A percentile compares a stretch with the other conserved stretches of the same genome.
Conservation (phyloP, 495 filamentous ascomycete species). For the Xanthoparmelia taractica region DNA sequence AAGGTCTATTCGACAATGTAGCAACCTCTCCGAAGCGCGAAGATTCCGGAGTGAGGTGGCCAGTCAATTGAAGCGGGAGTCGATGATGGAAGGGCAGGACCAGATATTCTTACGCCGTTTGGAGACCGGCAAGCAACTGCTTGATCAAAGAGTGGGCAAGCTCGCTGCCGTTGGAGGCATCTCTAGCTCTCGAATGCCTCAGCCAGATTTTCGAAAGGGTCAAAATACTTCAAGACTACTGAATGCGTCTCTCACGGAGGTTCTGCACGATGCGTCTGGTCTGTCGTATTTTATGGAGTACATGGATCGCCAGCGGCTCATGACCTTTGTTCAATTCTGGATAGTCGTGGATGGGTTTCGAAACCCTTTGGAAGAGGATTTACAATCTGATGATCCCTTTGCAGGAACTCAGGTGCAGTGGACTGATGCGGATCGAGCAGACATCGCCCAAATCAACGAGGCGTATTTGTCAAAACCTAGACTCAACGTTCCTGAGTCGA, state of each 20-base stretch:
- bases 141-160: constrained; percentile 83
- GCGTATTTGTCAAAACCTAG: constrained; percentile 78
- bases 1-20: constrained; percentile 76
- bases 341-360: constrained; percentile 95
- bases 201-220: constrained; percentile 34
- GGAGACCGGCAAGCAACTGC: constrained; percentile 80
- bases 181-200: constrained; percentile 32
- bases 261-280: constrained; percentile 80
- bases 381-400: constrained; percentile 56
- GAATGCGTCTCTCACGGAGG: constrained; percentile 65
- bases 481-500: constrained; percentile 62
- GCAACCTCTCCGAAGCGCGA: constrained; percentile 88
- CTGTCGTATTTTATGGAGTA: constrained; percentile 99
- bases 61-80: constrained; percentile 85
- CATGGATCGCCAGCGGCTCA: constrained; percentile 85
- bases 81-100: constrained; percentile 69
- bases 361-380: constrained; percentile 90
- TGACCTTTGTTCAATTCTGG: constrained; percentile 95
- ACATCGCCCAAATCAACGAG: constrained; percentile 83
- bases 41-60: constrained; percentile 85
- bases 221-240: constrained; percentile 49
- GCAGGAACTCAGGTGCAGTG: constrained; percentile 58
- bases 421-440: constrained; percentile 77
- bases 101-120: constrained; percentile 77
- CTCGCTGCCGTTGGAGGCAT: constrained; percentile 60